Base-by-base conservation (phyloP, 176 grass and related monocot genomes). In the Alopecurus myosuroides region DNA sequence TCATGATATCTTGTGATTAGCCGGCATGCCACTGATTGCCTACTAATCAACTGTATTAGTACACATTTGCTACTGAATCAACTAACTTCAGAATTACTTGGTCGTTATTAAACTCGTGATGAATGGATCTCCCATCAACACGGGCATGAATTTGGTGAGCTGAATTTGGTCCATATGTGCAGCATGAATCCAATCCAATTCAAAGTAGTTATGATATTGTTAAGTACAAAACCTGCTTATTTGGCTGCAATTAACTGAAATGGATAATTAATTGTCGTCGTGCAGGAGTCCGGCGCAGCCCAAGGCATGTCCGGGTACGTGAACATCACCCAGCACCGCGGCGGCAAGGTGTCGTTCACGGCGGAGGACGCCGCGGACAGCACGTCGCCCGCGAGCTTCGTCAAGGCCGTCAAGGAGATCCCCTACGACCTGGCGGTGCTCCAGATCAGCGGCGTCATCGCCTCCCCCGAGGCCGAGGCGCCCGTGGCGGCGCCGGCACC, bases 351-450 rank as follows among this genome's bases (percentile, higher is more conserved):
- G 55, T 84, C 85, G 3, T 95, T 95, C 79, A 70, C 78, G 46
- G 65, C 88, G 2, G 82, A 92, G 33, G 85, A 90, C 80, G 84
- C 90, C 2, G 65, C 45, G 11, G 93, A 87, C 46, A 42, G 53
- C 34, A 29, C 66, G 12, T n/a, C 73, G 20, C 70, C 85, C 1
- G 69, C 81, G 9, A 37, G 23, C 31, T 94, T 88, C 50, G 85
- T 95, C 23, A 91, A 91, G 86, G 64, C 90, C 17, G 44, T 91
- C 20, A 91, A 88, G 72, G 90, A 91, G 78, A 78, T 91, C 10
- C 93, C 90, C 15, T 95, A 90, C 57, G 86, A 95, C 80, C 77
- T 92, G 41, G 87, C 93, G 6, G 90, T 95, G 53, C 80, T 95
- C 13, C 85, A 95, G 72, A 81, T 95, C 79, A 81, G 71, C 83